Percentiles rank a stretch among this genome's conserved stretches.
Conservation (phyloP, 768 basidiomycete species). For the Termitomyces sp. region DNA sequence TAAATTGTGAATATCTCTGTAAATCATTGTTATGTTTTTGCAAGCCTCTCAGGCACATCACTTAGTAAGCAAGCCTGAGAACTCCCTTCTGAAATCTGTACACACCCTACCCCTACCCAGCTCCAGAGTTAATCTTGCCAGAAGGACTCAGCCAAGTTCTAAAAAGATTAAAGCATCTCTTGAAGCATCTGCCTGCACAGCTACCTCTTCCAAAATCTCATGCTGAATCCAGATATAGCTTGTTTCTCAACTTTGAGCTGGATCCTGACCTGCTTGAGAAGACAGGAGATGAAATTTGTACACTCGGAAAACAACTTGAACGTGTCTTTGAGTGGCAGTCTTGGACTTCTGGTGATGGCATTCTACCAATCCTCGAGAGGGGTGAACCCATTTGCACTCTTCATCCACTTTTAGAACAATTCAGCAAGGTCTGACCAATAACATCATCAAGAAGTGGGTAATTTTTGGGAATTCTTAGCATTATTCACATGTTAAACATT, state of each 20-base stretch:
- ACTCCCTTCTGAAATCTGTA: not conserved
- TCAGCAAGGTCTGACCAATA: not conserved
- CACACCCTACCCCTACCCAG: not conserved
- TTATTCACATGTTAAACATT: no score
- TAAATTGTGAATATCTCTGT: not conserved
- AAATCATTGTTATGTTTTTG: no score
- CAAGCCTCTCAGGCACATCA: not conserved
- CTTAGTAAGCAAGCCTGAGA: not conserved
- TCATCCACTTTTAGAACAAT: not conserved
- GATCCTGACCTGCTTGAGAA: not conserved
- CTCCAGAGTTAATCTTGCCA: not conserved
- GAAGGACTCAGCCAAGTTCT: not conserved
- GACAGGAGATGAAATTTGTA: not conserved
- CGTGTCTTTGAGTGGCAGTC: not conserved
- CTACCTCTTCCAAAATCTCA: not conserved
- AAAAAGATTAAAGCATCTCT: not conserved
- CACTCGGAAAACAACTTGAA: not conserved
- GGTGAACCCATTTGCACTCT: not conserved
- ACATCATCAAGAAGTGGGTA: not conserved
- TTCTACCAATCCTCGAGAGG: not conserved
- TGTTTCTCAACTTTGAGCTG: not conserved
- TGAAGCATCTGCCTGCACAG: not conserved
- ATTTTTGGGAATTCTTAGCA: not conserved
- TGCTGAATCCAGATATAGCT: not conserved
- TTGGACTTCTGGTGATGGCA: not conserved